Evolutionary conservation across 1,139 yeast species (phyloP).

Genomic region (Blastobotrys apis): DNA sequence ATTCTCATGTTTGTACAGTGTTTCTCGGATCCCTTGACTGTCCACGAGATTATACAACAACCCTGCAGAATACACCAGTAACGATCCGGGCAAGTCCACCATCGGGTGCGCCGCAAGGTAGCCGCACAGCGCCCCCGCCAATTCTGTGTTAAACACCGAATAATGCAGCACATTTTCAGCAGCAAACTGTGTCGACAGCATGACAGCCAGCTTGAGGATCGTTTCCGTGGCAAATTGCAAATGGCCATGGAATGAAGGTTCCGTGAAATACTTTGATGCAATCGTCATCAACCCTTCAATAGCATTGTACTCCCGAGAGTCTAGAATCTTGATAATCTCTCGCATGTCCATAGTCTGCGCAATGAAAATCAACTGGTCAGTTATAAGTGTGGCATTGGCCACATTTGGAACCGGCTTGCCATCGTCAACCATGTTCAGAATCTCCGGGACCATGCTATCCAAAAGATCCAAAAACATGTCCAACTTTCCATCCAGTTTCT

Average conservation of each 20-base stretch:
- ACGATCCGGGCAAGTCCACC: constrained; percentile 1
- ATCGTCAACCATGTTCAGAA: neutral
- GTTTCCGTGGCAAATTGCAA: constrained; percentile 4
- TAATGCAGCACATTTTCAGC: constrained; percentile 9
- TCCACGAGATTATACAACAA: constrained; percentile 13
- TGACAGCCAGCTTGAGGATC: constrained; percentile 6
- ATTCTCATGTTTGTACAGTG: neutral
- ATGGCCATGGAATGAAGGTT: neutral
- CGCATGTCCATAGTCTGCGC: constrained; percentile 2
- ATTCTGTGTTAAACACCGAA: constrained; percentile 6
- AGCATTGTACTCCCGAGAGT: constrained; percentile 1
- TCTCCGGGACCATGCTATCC: neutral
- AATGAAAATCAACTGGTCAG: constrained; percentile 5
- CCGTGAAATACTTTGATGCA: neutral
- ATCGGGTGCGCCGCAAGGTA: neutral
- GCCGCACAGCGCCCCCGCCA: constrained; percentile 1
- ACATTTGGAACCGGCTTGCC: neutral
- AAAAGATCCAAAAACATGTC: neutral
- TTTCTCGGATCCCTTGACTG: constrained; percentile 7
- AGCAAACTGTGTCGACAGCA: constrained; percentile 12
- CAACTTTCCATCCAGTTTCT: neutral
- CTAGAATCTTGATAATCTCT: constrained; percentile 2
- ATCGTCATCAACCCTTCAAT: constrained; percentile 2
- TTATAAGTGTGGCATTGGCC: constrained; percentile 4
- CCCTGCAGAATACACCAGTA: constrained; percentile 10